Evolutionary conservation across 2,329 filamentous ascomycete species (phyloP).

Genomic region (Zymoseptoria crescenta): DNA sequence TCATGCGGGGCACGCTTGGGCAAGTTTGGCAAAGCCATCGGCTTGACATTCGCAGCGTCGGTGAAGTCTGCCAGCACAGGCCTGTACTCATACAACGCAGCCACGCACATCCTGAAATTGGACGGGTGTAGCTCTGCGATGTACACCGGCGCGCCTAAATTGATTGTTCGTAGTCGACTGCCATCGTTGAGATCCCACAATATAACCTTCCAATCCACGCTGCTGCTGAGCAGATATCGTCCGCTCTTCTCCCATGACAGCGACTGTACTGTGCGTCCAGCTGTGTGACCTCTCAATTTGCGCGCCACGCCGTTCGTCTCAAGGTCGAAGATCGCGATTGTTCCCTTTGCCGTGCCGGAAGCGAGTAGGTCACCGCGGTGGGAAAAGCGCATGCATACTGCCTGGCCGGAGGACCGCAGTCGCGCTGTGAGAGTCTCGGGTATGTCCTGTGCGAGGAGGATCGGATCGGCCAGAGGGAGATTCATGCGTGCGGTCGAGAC

Average conservation of each 20-base stretch:
- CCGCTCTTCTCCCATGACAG: conserved; percentile 92
- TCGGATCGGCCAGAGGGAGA: conserved; percentile 63
- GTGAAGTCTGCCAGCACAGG: conserved; percentile 70
- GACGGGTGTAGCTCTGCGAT: conserved; percentile 90
- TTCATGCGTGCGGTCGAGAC: conserved; percentile 47
- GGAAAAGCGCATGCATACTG: conserved; percentile 73
- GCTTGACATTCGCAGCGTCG: conserved; percentile 52
- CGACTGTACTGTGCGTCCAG: conserved; percentile 73
- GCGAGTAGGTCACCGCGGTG: conserved; percentile 90
- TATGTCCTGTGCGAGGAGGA: conserved; percentile 70
- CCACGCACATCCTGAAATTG: conserved; percentile 79
- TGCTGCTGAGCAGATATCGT: conserved; percentile 82
- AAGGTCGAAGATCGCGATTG: conserved; percentile 90
- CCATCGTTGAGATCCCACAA: conserved; percentile 83
- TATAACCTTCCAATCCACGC: conserved; percentile 93
- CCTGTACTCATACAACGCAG: conserved; percentile 87
- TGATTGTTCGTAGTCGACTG: conserved; percentile 68
- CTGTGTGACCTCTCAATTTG: conserved; percentile 83
- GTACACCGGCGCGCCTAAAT: conserved; percentile 88
- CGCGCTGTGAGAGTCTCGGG: conserved; percentile 84
- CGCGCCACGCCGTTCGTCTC: conserved; percentile 95
- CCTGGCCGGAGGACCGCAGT: conserved; percentile 61
- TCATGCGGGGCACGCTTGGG: conserved; percentile 67
- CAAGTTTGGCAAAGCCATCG: conserved; percentile 64
- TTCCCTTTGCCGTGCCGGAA: conserved; percentile 83